Base-by-base conservation (phyloP, 768 basidiomycete species). In the Rhizopogon rudus region DNA sequence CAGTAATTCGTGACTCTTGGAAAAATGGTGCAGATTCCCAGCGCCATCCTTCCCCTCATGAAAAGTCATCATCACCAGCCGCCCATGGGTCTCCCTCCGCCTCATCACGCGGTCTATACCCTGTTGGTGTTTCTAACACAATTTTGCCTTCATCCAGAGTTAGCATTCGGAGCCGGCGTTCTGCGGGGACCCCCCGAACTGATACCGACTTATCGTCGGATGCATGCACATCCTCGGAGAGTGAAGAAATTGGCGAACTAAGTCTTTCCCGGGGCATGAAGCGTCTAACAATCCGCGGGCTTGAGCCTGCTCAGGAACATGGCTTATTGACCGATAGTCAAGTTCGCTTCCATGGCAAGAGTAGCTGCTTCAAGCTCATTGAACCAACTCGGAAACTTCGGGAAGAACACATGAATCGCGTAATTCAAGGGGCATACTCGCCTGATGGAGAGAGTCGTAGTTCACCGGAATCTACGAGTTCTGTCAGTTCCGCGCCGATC, bases 1-100 rank as follows among this genome's bases (percentile, higher is more conserved):
- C 79, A 1, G 70, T 89, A 8, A 37, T 80, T 44, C 81, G 86
- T 39, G 85, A 77, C 59, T 86, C 85, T 5, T 89, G 87, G 87
- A 87, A 68, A 61, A 55, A 48, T 12, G 70, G 70, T 53, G 20
- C 53, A 48, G 68, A 71, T 14, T 51, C 33, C 10, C 40, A 48
- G 29, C 42, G 12, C 29, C 54, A 6, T n/a, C 28, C 35, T 7
- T 62, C 57, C 6, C 56, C 62, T 44, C 58, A 61, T 42, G 64
- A 63, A 59, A 66, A 63, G 39, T 65, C 66, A 14, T 33, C 61
- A 7, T 60, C 68, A 20, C 61, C 65, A 1, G 54, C 60, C 6
- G 49, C 55, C 43, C 67, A 53, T 29, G 9, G 44, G 35, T 61
- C 66, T 0, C 52, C 61, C 12, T 57, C 61, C 5, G 29, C 40